phyloP scores from a whole-genome alignment of 306 rosid genomes.

The Ormosia emarginata region DNA sequence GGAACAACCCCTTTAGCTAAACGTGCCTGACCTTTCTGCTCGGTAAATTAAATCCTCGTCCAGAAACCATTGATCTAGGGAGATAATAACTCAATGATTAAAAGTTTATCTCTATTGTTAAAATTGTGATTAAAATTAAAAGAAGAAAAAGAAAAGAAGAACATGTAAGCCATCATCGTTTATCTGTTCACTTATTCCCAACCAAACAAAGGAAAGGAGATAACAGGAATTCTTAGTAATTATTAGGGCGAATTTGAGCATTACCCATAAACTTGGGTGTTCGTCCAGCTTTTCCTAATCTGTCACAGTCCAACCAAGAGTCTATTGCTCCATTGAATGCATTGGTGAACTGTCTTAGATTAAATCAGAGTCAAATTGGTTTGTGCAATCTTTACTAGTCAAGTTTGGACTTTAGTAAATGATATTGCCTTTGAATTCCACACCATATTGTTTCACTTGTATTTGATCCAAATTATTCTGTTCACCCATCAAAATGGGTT shows the following conservation, averaged over 20 bases:
- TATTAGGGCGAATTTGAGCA: background rate
- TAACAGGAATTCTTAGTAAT: background rate
- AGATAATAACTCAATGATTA: background rate
- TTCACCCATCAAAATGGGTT: background rate
- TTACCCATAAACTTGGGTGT: background rate
- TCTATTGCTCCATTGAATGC: constrained; percentile 14
- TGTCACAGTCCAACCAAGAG: background rate
- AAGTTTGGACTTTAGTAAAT: constrained; percentile 19
- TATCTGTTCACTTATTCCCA: background rate
- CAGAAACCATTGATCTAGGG: background rate
- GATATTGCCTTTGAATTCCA: background rate
- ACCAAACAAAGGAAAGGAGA: background rate
- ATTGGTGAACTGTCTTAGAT: background rate
- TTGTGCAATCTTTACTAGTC: constrained; percentile 2
- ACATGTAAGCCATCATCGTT: background rate
- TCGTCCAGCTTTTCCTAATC: background rate
- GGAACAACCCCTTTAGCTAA: background rate
- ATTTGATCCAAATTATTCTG: constrained; percentile 6
- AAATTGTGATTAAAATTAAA: background rate
- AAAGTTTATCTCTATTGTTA: background rate
- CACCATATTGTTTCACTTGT: constrained; percentile 1
- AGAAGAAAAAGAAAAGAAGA: background rate
- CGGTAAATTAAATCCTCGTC: background rate
- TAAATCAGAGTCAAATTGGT: background rate
- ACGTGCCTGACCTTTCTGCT: background rate